Base-by-base conservation (phyloP, 345 rosid genomes). In the Erysimum cheiranthoides region DNA sequence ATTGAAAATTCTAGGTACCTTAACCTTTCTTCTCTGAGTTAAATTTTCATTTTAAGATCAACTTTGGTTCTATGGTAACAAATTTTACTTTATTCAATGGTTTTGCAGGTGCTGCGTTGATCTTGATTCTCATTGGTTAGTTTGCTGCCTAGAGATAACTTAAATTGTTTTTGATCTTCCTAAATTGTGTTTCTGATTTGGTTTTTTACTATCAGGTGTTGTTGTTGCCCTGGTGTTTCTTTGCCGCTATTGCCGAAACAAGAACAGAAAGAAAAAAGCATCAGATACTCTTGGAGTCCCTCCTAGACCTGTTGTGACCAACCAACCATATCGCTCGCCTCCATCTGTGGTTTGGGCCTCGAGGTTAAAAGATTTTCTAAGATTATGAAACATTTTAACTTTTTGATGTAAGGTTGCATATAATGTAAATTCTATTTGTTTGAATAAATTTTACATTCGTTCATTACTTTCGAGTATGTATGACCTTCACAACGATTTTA, bases 91-190 rank as follows among this genome's bases (percentile, higher is more conserved):
- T 57, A 4, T 57, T 8, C n/a, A 57, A n/a, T 57, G 40, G 18
- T 31, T 57, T 1, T n/a, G 32, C 3, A 57, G 25, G 6, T 4
- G 61, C 7, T n/a, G 39, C 32, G 39, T 1, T 2, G 21, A 32
- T 32, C 61, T 57, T 32, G 61, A 32, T n/a, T 32, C 21, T 32
- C 61, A 57, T 32, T 32, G 61, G 61, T 56, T 30, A 53, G 58
- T 27, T 53, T 27, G 9, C 35, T 53, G 2, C 9, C n/a, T 16
- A 53, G 36, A 13, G 36, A 54, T 54, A 0, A 46, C 6, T n/a
- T 8, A 21, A 50, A 18, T 4, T 9, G 3, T 18, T 10, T 21
- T 49, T 18, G 5, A 18, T 50, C 28, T 50, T 21, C 28, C 28
- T 50, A 50, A 5, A 50, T 47, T 53, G 59, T 53, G 12, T 51